phyloP scores from a whole-genome alignment of 1,284 basidiomycete species.

The Melampsora larici-populina region DNA sequence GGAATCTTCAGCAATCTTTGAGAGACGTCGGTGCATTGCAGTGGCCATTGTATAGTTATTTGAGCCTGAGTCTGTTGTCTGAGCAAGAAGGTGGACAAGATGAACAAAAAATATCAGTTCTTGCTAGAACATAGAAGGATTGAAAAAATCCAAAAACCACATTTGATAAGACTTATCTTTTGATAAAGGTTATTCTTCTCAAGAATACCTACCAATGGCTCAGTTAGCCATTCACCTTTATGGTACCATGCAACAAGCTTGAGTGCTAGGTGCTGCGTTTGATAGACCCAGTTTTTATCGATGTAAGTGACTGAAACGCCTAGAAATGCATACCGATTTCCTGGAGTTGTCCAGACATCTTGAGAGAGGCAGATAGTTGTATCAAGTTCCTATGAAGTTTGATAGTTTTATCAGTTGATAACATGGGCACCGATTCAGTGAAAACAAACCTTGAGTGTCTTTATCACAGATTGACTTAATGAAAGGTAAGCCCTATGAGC shows the following conservation, averaged over 20 bases:
- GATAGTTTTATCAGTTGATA: neutral
- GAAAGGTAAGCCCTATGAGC: slow-evolving; percentile 18
- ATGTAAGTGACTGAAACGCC: slow-evolving; percentile 20
- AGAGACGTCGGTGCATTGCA: neutral
- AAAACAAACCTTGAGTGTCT: slow-evolving; percentile 2
- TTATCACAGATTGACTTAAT: neutral
- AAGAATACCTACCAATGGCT: no score
- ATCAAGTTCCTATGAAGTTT: neutral
- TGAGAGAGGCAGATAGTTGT: slow-evolving; percentile 9
- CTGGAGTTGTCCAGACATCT: slow-evolving; percentile 32
- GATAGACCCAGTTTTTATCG: no score
- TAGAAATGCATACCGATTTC: slow-evolving; percentile 14
- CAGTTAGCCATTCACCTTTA: no score
- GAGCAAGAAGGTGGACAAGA: neutral
- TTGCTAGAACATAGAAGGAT: slow-evolving; percentile 15
- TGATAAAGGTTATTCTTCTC: no score
- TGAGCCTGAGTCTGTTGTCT: no score
- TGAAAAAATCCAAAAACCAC: neutral
- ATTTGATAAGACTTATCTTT: neutral
- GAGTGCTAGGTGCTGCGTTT: no score
- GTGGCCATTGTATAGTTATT: neutral
- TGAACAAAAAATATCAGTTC: slow-evolving; percentile 10
- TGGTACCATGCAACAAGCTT: no score
- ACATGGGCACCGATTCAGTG: neutral
- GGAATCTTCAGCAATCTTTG: no score